Evolutionary conservation across 495 filamentous ascomycete genomes (phyloP).

Genomic region (Podospora anserina): DNA sequence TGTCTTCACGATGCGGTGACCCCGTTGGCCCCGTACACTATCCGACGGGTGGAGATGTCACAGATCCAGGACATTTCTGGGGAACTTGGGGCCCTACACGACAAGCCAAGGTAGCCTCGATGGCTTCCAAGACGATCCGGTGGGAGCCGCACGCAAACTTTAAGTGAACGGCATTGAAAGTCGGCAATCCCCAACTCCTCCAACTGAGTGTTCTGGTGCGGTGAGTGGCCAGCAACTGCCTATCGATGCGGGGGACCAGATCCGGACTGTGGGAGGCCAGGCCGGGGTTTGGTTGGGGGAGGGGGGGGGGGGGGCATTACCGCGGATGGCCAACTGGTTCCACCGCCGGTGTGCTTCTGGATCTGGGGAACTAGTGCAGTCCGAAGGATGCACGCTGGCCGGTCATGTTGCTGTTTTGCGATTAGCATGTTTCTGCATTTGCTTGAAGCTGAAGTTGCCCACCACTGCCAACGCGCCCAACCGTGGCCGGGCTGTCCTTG

Average conservation of each 20-base stretch:
- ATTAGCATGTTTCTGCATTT: slow-evolving; percentile 2
- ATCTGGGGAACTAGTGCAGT: not conserved
- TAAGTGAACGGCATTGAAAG: slow-evolving; percentile 13
- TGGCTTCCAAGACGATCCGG: not conserved
- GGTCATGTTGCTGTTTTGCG: slow-evolving; percentile 21
- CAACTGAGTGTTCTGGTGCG: not conserved
- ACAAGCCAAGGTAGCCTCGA: not conserved
- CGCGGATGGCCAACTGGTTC: not conserved
- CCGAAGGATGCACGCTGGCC: slow-evolving; percentile 2
- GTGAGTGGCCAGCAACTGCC: not conserved
- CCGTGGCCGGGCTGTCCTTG: not conserved
- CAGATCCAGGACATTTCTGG: not conserved
- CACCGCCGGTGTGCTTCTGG: not conserved
- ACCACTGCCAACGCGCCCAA: not conserved
- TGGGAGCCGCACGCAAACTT: not conserved
- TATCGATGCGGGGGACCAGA: not conserved
- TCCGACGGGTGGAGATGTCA: not conserved
- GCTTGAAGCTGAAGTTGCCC: not conserved
- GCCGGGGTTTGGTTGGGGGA: not conserved
- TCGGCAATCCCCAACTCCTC: slow-evolving; percentile 14
- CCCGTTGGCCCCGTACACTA: not conserved
- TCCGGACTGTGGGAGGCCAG: not conserved
- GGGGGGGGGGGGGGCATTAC: not conserved
- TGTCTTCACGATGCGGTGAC: not conserved
- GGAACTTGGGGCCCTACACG: not conserved